Evolutionary conservation across 306 rosid genomes (phyloP), one percentile per base, ranked within the genome.

Genomic region (Acacia acuminata): DNA sequence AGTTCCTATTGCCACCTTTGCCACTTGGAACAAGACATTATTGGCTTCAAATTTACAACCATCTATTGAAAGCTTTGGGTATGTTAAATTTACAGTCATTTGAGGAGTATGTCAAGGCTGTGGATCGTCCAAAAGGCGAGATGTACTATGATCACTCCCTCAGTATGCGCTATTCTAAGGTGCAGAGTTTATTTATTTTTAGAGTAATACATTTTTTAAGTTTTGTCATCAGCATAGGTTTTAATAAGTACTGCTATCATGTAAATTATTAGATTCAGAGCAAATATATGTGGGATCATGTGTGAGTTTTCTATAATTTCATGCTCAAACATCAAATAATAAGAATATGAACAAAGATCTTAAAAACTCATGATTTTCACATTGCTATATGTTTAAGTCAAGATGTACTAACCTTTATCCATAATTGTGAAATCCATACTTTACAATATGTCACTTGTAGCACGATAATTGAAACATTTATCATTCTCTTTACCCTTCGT

Each of bases 161-260:
- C n/a, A n/a, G n/a, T 71, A 93, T 93, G 99, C 91, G 91, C 76
- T 92, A 90, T 72, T 90, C 91, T 84, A 95, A 95, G 99, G 99
- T 95, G 79, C 40, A 78, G 45, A 74, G 73, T 81, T 78, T 77
- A n/a, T 82, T 81, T 55, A 24, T 38, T 79, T 53, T 17, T 47
- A 71, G 78, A 50, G 44, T 73, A 73, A 56, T 64, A 34, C 58
- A 78, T 79, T 70, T 24, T 3, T 72, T 66, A 66, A 36, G 55
- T 73, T 51, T 83, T 27, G 51, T 66, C 47, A 78, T 73, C 16
- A 69, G 40, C 34, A 32, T 36, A 67, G 25, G 20, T 78, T 75
- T 84, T 30, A 44, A 71, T 44, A 72, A 71, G 45, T 45, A 27
- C 79, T 80, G 60, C 24, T 77, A 78, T 66, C 78, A 42, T 78